Evolutionary conservation across 148 eudicot genomes (phyloP), one percentile per base, ranked within the genome.

Genomic region (Nepenthes gracilis): DNA sequence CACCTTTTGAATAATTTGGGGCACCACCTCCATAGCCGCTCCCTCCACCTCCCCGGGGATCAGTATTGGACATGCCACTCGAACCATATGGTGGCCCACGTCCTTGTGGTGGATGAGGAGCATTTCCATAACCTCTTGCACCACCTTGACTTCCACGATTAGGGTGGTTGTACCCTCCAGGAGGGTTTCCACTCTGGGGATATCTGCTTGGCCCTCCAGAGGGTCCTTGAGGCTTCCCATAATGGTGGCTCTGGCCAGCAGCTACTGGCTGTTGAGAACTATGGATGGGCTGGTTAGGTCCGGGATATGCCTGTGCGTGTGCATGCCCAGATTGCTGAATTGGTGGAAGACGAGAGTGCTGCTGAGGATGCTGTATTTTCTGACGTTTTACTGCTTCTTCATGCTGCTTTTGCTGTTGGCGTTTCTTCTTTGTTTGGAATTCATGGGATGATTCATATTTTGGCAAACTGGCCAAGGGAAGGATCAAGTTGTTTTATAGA

Each of bases 381-480:
- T 87, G 97, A n/a, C 87, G 81, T 67, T 90, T 87, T 13, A 83
- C 82, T 0, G 73, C 81, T 74, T 87, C 95, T 55, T 85, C 97
- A 36, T 85, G 90, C 62, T 83, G 91, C 35, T 86, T 72, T 72
- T 84, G 88, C 69, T 84, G 88, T 70, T 90, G 97, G 3, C 89
- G 78, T 66, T 87, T 85, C 68, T 85, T 83, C 87, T 87, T 91
- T 9, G 92, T 87, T 64, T 85, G 97, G 75, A 83, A 83, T 72
- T 88, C 95, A 14, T 87, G 93, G 9, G 96, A 87, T 43, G 97
- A 55, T 73, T 91, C 96, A 47, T 87, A 91, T 48, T 80, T 87
- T 7, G 90, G 96, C 51, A 91, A 78, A 61, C 96, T 87, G 82
- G 35, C 35, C 48, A 49, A 14, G 54, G 50, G 1, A 15, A 54